These are phyloP conservation scores for Kluyveromyces dobzhanskii DNA, from an alignment of 805 yeast genomes.

Conservation along the genomic window DNA sequence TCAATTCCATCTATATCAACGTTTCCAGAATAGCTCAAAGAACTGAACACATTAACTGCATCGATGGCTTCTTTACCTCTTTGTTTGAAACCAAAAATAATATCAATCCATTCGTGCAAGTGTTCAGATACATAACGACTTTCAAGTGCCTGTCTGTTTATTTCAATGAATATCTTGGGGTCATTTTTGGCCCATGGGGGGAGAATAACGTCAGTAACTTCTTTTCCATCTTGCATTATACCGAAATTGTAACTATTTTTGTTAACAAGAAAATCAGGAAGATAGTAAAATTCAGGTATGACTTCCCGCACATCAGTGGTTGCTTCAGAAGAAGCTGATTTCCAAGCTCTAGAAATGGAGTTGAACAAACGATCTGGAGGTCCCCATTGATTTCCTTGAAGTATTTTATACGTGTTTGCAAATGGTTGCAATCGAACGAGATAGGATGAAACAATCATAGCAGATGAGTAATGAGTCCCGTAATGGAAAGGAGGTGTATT, in stretches of 20 bases:
- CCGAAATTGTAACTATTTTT: conserved; percentile 66
- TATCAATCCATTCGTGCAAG: conserved; percentile 77
- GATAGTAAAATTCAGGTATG: conserved; percentile 76
- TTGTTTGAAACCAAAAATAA: conserved; percentile 76
- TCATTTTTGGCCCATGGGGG: conserved; percentile 84
- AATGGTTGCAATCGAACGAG: conserved; percentile 72
- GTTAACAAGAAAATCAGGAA: conserved; percentile 72
- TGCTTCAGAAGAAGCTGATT: conserved; percentile 66
- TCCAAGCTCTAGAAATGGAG: conserved; percentile 73
- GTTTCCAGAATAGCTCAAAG: conserved; percentile 77
- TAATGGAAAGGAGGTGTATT: conserved; percentile 75
- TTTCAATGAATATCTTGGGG: conserved; percentile 62
- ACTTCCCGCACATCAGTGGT: conserved; percentile 85
- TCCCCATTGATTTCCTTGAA: conserved; percentile 86
- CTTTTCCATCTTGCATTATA: conserved; percentile 47
- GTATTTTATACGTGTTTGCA: conserved; percentile 64
- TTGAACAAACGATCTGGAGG: conserved; percentile 78
- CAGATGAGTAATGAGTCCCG: conserved; percentile 89
- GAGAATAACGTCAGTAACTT: conserved; percentile 52
- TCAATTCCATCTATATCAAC: conserved; percentile 65
- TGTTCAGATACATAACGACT: conserved; percentile 71
- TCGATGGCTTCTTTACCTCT: conserved; percentile 60
- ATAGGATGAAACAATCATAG: conserved; percentile 84
- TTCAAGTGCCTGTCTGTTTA: conserved; percentile 77
- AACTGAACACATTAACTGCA: conserved; percentile 72